Evolutionary conservation across 2,329 filamentous ascomycete genomes (phyloP), one percentile per base, ranked within the genome.

Genomic region (Colletotrichum tamarilloi): DNA sequence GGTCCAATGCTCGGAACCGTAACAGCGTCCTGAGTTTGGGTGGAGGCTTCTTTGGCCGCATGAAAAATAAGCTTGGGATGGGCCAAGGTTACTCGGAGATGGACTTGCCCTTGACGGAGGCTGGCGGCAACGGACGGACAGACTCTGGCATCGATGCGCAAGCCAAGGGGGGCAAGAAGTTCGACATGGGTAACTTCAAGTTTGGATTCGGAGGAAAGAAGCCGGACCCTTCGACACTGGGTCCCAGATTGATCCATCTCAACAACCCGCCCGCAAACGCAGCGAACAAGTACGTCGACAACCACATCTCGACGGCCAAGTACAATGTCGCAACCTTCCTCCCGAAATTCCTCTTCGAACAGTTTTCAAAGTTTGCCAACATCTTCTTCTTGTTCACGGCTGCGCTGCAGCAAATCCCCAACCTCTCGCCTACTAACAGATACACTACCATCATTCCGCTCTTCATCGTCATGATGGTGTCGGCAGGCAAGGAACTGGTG

Each of bases 331-430:
- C 94, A 67, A 98, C 95, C 24, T 99, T 99, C 83, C 81, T 98
- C 22, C 97, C 97, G 63, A 99, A 99, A 84, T 99, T 99, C 84
- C 87, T 99, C 69, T 95, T 96, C 82, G 97, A 99, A 83, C 97
- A 99, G 82, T 99, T 99, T 85, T 98, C 95, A 74, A 99, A 98
- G 87, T 98, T 98, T 84, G 97, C 97, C 87, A 99, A 99, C 84
- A 85, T 99, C 80, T 99, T 99, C 87, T 99, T 99, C 93, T 90
- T 99, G 81, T 98, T 99, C 83, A 99, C 97, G 49, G 95, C 97
- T 19, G 92, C 91, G 53, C 86, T 99, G 58, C 97, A 99, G 85
- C 97, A 99, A 82, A 98, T 99, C 74, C 97, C 97, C 26, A 92
- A 93, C 76, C 92, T 99, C 74, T 98, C 95, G 42, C 97, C 97